Conservation (phyloP, 192 early-diverging fungal species). For the Lobulomyces angularis region DNA sequence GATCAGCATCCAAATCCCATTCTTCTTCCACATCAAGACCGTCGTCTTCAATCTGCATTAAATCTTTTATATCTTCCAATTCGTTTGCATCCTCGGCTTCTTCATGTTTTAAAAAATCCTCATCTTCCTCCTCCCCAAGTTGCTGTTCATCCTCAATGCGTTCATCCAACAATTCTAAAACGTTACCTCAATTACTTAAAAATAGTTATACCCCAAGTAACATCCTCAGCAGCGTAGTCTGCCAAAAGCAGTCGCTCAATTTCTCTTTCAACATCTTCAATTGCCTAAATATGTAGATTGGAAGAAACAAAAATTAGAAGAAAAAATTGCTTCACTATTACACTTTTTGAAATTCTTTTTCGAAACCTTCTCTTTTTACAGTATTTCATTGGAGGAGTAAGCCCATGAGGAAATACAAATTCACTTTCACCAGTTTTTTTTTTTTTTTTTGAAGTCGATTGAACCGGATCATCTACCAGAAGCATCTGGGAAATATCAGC, state of each 20-base stretch:
- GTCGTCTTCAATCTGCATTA: too few relatives aligned
- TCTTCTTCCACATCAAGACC: constrained; percentile 18
- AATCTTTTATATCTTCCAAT: too few relatives aligned
- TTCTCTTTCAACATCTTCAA: constrained; percentile 72
- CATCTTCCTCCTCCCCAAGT: constrained; percentile 34
- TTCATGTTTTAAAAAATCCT: constrained; percentile 22
- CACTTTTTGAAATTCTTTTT: constrained; percentile 64
- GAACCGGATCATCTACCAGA: constrained; percentile 6
- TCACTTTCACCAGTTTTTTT: constrained; percentile 4
- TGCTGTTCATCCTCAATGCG: constrained; percentile 33
- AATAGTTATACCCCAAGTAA: constrained; percentile 40
- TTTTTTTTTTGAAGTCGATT: background rate
- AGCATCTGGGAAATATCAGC: constrained; percentile 71
- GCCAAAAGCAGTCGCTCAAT: constrained; percentile 64
- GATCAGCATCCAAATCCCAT: constrained; percentile 13
- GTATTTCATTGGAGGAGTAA: constrained; percentile 62
- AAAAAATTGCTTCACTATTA: constrained; percentile 10
- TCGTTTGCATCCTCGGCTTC: constrained; percentile 15
- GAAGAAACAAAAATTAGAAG: background rate
- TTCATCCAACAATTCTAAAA: constrained; percentile 11
- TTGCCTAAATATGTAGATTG: constrained; percentile 31
- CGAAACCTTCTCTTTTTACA: constrained; percentile 67
- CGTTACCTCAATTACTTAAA: constrained; percentile 3
- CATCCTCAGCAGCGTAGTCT: constrained; percentile 59
- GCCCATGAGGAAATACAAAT: constrained; percentile 62